Evolutionary conservation across 768 basidiomycete genomes (phyloP).

Genomic region (Xanthoconium purpureum): DNA sequence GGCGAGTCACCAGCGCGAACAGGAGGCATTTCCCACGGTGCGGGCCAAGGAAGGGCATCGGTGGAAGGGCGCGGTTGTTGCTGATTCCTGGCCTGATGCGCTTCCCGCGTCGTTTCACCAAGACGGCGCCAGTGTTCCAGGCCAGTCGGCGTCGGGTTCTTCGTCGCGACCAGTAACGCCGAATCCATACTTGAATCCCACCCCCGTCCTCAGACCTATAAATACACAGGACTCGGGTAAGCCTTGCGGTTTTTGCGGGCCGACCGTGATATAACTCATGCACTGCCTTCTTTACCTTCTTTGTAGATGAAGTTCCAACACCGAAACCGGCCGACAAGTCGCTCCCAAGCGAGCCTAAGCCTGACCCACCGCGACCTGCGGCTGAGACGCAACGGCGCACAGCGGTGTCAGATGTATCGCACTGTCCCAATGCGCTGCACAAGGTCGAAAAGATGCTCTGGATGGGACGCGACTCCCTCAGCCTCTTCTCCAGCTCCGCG

Average conservation of each 20-base stretch:
- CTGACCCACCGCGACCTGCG: slow-evolving; percentile 1
- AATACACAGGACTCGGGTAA: slow-evolving; percentile 16
- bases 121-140: background rate
- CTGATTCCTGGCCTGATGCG: slow-evolving; percentile 26
- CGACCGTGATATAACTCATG: background rate
- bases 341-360: background rate
- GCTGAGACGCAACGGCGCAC: slow-evolving; percentile 5
- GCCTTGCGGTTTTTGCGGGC: background rate
- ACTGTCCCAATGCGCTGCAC: slow-evolving; percentile 27
- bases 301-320: slow-evolving; percentile 13
- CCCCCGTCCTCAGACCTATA: slow-evolving; percentile 24
- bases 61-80: slow-evolving; percentile 7
- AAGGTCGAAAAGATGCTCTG: slow-evolving; percentile 35
- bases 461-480: slow-evolving; percentile 30
- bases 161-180: slow-evolving; percentile 23
- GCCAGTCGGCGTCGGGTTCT: slow-evolving; percentile 3
- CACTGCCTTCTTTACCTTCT: background rate
- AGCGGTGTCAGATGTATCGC: slow-evolving; percentile 1
- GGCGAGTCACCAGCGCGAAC: slow-evolving; percentile 8
- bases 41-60: slow-evolving; percentile 20
- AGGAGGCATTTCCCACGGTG: slow-evolving; percentile 10
- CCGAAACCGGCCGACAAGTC: slow-evolving; percentile 8
- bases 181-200: slow-evolving; percentile 39
- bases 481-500: slow-evolving; percentile 24
- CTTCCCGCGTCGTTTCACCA: background rate